Percentiles rank a stretch among this genome's conserved stretches.
These are phyloP conservation scores for Babesia ovata DNA, from an alignment of 169 alveolate genomes.

Conservation along the genomic window DNA sequence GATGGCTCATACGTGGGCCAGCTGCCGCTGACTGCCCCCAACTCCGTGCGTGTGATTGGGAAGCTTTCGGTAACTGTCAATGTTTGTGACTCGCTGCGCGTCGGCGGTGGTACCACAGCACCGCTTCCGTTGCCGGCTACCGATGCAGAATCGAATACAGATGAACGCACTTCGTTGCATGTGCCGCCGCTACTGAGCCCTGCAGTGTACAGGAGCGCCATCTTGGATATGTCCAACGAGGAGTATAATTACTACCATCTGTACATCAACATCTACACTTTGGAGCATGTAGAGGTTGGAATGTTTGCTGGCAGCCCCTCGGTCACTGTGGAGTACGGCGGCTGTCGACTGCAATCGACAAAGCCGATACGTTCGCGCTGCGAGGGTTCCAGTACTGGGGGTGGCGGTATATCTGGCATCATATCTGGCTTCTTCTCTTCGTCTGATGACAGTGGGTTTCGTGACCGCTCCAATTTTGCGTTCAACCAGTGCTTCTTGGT, in stretches of 20 bases:
- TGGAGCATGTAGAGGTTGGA: slow-evolving; percentile 82
- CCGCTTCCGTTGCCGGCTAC: slow-evolving; percentile 44
- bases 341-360: slow-evolving; percentile 83
- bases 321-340: slow-evolving; percentile 87
- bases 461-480: slow-evolving; percentile 80
- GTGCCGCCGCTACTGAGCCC: slow-evolving; percentile 72
- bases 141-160: neutral
- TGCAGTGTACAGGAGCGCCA: slow-evolving; percentile 64
- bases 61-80: slow-evolving; percentile 79
- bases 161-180: slow-evolving; percentile 16
- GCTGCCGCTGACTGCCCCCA: slow-evolving; percentile 76
- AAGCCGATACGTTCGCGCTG: slow-evolving; percentile 63
- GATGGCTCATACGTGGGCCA: slow-evolving; percentile 82
- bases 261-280: slow-evolving; percentile 81
- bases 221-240: slow-evolving; percentile 16
- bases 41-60: slow-evolving; percentile 81
- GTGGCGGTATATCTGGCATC: neutral
- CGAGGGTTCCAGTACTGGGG: slow-evolving; percentile 22
- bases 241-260: slow-evolving; percentile 77
- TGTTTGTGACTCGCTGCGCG: slow-evolving; percentile 81
- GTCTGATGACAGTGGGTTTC: slow-evolving; percentile 43
- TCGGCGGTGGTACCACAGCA: slow-evolving; percentile 55
- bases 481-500: slow-evolving; percentile 89
- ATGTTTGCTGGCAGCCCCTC: slow-evolving; percentile 77
- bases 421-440: slow-evolving; percentile 9